Conservation (phyloP, 169 alveolate genomes). For the Cryptosporidium muris region DNA sequence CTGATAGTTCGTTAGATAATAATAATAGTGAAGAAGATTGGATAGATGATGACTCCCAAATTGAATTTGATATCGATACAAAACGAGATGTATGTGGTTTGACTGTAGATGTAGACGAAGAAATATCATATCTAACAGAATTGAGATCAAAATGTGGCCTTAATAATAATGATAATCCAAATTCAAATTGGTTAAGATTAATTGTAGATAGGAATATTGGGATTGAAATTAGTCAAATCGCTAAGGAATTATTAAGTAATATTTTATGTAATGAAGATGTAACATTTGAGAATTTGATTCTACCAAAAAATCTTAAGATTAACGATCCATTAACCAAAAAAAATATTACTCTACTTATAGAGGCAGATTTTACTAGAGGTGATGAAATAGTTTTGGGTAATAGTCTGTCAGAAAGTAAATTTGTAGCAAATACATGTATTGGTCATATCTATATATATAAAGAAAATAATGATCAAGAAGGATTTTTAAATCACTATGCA, state of each 20-base stretch:
- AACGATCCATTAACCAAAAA: conserved; percentile 3
- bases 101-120: background rate
- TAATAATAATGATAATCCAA: conserved; percentile 3
- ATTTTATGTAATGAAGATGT: background rate
- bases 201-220: conserved; percentile 42
- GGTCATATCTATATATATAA: conserved; percentile 44
- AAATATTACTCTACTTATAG: conserved; percentile 10
- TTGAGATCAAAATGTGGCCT: background rate
- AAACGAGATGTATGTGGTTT: conserved; percentile 53
- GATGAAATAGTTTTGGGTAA: conserved; percentile 46
- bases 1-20: conserved; percentile 45
- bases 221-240: conserved; percentile 17
- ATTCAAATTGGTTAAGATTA: conserved; percentile 36
- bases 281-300: background rate
- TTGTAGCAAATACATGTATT: conserved; percentile 21
- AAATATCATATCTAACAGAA: background rate
- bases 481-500: conserved; percentile 19
- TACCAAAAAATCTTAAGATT: conserved; percentile 22
- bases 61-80: conserved; percentile 19
- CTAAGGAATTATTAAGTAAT: conserved; percentile 9
- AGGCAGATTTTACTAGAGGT: conserved; percentile 42
- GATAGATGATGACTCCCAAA: conserved; percentile 11
- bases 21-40: conserved; percentile 34
- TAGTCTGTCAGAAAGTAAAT: conserved; percentile 52
- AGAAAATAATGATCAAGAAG: background rate